phyloP scores from a whole-genome alignment of 2,329 filamentous ascomycete genomes.

The Cercospora berteroae region DNA sequence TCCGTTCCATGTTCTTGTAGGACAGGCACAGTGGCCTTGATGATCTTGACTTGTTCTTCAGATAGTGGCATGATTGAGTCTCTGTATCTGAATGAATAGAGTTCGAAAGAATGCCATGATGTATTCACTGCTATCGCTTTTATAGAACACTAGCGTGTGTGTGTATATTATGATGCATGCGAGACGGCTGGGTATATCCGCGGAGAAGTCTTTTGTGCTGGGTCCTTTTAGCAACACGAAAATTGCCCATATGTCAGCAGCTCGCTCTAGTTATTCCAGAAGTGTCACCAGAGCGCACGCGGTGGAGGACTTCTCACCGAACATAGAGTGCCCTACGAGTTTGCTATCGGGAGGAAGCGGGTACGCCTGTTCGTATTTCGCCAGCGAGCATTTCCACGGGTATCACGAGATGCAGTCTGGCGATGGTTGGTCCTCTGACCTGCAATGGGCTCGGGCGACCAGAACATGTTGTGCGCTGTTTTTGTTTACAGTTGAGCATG shows the following conservation, averaged over 20 bases:
- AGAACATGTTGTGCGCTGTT: not conserved
- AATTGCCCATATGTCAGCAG: constrained; percentile 12
- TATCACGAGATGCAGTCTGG: constrained; percentile 2
- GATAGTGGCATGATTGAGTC: constrained; percentile 51
- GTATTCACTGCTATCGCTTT: not conserved
- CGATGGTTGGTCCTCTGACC: not conserved
- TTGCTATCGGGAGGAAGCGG: constrained; percentile 15
- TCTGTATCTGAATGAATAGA: not conserved
- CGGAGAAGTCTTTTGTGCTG: constrained; percentile 4
- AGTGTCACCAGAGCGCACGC: not conserved
- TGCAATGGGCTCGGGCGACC: not conserved
- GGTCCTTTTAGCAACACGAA: not conserved
- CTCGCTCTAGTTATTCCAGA: not conserved
- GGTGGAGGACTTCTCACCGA: constrained; percentile 15
- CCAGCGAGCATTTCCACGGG: not conserved
- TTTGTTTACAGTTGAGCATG: not conserved
- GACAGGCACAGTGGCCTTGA: constrained; percentile 69
- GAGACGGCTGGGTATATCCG: not conserved
- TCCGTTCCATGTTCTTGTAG: constrained; percentile 65
- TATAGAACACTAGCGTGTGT: not conserved
- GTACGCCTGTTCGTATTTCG: not conserved
- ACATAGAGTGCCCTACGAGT: not conserved
- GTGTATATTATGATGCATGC: not conserved
- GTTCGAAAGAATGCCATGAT: not conserved
- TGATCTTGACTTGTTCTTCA: constrained; percentile 60